A percentile compares a stretch with the other conserved stretches of the same genome.
phyloP scores from a whole-genome alignment of 306 rosid species.

The Lathyrus oleraceus region DNA sequence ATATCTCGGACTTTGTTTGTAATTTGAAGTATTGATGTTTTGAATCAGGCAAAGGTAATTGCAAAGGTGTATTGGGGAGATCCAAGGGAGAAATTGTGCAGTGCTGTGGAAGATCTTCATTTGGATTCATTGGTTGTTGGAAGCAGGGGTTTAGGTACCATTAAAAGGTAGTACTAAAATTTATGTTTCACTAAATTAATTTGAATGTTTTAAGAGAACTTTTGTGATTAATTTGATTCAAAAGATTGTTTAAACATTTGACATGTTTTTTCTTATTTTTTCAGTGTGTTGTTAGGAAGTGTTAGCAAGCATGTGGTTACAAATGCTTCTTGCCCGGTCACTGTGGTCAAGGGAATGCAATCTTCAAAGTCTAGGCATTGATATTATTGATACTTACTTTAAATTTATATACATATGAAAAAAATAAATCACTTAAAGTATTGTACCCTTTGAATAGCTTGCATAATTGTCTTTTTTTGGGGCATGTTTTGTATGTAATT shows the following conservation, averaged over 20 bases:
- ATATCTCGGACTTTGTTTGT: too few species aligned
- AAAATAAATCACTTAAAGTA: background rate
- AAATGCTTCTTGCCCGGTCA: conserved; percentile 75
- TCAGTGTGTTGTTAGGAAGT: conserved; percentile 73
- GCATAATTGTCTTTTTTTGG: background rate
- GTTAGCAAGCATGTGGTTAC: conserved; percentile 66
- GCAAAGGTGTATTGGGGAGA: conserved; percentile 90
- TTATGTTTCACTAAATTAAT: background rate
- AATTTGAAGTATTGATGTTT: background rate
- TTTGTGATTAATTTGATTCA: conserved; percentile 6
- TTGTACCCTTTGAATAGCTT: background rate
- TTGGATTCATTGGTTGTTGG: conserved; percentile 71
- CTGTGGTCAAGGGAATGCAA: conserved; percentile 59
- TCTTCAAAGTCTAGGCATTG: conserved; percentile 37
- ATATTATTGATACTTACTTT: background rate
- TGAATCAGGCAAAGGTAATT: conserved; percentile 55
- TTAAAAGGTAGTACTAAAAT: conserved; percentile 54
- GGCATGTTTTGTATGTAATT: background rate
- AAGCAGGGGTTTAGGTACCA: conserved; percentile 70
- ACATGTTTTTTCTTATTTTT: background rate
- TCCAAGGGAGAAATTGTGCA: conserved; percentile 71
- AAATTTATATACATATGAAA: background rate
- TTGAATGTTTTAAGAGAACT: background rate
- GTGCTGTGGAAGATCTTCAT: conserved; percentile 65
- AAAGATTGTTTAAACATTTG: background rate